Percentiles rank a stretch among this genome's conserved stretches.
phyloP scores from a whole-genome alignment of 768 basidiomycete species.

The Tricholoma sp. region DNA sequence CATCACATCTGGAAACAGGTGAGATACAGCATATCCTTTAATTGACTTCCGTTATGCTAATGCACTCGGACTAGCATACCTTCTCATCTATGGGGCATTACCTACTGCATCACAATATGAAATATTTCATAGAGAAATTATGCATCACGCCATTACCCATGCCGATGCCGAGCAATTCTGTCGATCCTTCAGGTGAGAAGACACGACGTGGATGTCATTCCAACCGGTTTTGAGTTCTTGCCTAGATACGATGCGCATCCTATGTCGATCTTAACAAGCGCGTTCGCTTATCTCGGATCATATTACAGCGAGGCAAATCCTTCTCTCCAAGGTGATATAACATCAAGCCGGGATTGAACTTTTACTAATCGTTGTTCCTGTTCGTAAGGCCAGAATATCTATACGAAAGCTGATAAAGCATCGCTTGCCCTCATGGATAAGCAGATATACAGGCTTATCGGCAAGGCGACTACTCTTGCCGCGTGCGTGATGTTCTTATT shows the following conservation, averaged over 20 bases:
- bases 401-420: slow-evolving; percentile 56
- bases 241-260: slow-evolving; percentile 85
- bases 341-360: background rate
- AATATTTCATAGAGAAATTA: slow-evolving; percentile 68
- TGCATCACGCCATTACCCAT: slow-evolving; percentile 69
- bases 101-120: slow-evolving; percentile 57
- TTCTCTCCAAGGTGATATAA: slow-evolving; percentile 62
- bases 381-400: slow-evolving; percentile 66
- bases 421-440: slow-evolving; percentile 85
- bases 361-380: background rate
- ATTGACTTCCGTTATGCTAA: background rate
- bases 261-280: slow-evolving; percentile 85
- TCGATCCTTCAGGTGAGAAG: slow-evolving; percentile 53
- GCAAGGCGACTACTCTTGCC: slow-evolving; percentile 84
- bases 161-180: slow-evolving; percentile 67
- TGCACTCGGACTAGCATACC: slow-evolving; percentile 46
- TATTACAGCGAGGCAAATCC: slow-evolving; percentile 89
- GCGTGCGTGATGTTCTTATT: slow-evolving; percentile 45
- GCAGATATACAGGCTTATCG: slow-evolving; percentile 85
- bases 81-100: slow-evolving; percentile 83
- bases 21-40: slow-evolving; percentile 1
- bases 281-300: slow-evolving; percentile 83
- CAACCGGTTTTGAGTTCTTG: background rate
- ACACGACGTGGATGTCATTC: background rate
- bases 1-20: slow-evolving; percentile 73